Evolutionary conservation across 371 early-diverging fungal genomes (phyloP), one percentile per base, ranked within the genome.

Genomic region (Mortierella sp.): DNA sequence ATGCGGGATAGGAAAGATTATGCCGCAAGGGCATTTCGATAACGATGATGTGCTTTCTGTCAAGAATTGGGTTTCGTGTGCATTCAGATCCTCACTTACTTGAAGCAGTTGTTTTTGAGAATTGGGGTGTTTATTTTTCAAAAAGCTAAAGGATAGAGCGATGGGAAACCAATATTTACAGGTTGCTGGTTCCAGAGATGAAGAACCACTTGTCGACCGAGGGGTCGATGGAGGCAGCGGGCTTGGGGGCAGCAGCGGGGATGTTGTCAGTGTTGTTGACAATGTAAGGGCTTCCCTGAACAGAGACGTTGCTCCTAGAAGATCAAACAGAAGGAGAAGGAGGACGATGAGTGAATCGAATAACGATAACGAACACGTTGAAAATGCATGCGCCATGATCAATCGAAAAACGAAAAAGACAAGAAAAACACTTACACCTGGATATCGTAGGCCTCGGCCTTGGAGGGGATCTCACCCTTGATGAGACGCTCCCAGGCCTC

Each of bases 181-280:
- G 87, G 89, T 88, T 93, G 87, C 92, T 89, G 37, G 82, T 79
- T 66, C 93, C 94, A 52, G 94, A 93, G 86, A 97, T 94, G 91
- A 94, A 98, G 94, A 97, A 98, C 98, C 98, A 98, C 94, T 98
- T 98, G 93, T 97, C 96, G 80, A 98, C 92, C 50, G 92, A 91
- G 73, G 92, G 88, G 75, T 95, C 93, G 78, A 93, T 91, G 71
- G 88, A 85, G 45, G 91, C 92, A 80, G 89, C 86, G 68, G 88
- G 74, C 79, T 88, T 80, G 66, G 74, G 75, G 68, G 87, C 87
- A 85, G 90, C 93, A 47, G 90, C 91, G 71, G 96, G 97, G 64
- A 96, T 69, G 70, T 73, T 73, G 74, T 90, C 75, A 89, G 89
- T 91, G 65, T 92, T 91, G 64, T 89, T 90, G 68, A 89, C 86